phyloP scores from a whole-genome alignment of 768 basidiomycete species.

The Nidularia pulvinata region DNA sequence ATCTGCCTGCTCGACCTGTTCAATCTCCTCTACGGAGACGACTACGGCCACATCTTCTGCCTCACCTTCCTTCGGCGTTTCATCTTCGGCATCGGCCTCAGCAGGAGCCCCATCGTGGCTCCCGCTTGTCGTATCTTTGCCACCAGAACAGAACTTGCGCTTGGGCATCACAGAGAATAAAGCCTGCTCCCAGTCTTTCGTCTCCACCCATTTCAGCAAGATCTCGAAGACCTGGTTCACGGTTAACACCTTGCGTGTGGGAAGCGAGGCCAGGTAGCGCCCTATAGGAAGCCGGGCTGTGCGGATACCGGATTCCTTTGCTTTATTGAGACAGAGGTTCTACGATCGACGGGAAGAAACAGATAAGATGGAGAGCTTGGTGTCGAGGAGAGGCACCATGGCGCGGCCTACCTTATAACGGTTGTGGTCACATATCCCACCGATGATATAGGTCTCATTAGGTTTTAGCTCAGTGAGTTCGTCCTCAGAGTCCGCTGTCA shows the following conservation, averaged over 20 bases:
- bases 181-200: slow-evolving; percentile 82
- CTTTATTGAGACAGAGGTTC: slow-evolving; percentile 91
- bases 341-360: slow-evolving; percentile 27
- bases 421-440: slow-evolving; percentile 95
- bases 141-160: slow-evolving; percentile 73
- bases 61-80: slow-evolving; percentile 5
- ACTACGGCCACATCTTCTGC: not conserved
- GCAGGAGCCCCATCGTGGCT: slow-evolving; percentile 5
- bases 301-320: slow-evolving; percentile 67
- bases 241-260: slow-evolving; percentile 94
- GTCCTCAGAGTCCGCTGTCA: slow-evolving; percentile 92
- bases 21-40: not conserved
- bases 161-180: slow-evolving; percentile 90
- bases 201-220: slow-evolving; percentile 86
- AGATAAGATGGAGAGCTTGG: slow-evolving; percentile 9
- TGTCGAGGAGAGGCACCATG: not conserved
- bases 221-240: slow-evolving; percentile 98
- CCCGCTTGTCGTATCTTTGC: slow-evolving; percentile 19
- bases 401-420: slow-evolving; percentile 74
- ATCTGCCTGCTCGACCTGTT: not conserved
- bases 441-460: slow-evolving; percentile 91
- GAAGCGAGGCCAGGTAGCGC: slow-evolving; percentile 80
- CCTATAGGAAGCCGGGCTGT: slow-evolving; percentile 95
- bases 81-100: slow-evolving; percentile 13
- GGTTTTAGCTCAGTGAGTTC: slow-evolving; percentile 83